Conservation (phyloP, 108 stramenopile genomes). For the Mediolabrus comicus region DNA sequence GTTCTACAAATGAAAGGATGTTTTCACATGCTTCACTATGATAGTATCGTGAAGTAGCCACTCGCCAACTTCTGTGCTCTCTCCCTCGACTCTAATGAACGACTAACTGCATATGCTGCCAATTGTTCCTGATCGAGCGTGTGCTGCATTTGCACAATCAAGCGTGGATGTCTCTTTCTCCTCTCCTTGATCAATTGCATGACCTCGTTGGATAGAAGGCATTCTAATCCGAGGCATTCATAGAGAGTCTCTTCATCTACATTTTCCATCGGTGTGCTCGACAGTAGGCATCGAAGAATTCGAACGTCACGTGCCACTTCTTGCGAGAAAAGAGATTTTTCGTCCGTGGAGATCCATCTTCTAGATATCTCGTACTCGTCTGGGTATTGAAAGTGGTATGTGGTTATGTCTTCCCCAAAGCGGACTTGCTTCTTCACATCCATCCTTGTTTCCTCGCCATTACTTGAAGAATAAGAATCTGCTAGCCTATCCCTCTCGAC, state of each 20-base stretch:
- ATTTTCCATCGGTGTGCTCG: background rate
- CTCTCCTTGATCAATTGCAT: background rate
- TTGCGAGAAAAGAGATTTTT: background rate
- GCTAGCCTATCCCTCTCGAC: background rate
- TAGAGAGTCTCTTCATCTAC: background rate
- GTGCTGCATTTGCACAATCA: background rate
- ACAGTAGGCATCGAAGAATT: background rate
- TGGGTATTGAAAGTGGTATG: background rate
- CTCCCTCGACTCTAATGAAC: background rate
- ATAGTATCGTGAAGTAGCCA: background rate
- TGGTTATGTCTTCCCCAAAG: background rate
- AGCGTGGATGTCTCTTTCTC: background rate
- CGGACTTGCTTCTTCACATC: background rate
- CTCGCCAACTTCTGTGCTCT: background rate
- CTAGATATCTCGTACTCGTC: background rate
- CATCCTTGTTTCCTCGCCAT: too few relatives aligned
- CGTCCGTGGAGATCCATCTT: background rate
- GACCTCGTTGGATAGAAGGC: background rate
- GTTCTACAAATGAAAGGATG: background rate
- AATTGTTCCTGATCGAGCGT: background rate
- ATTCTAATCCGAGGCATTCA: background rate
- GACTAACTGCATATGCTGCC: background rate
- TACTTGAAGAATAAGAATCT: too few relatives aligned
- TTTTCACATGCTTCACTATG: too few relatives aligned
- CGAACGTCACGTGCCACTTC: background rate